phyloP scores from a whole-genome alignment of 169 alveolate species.

The Plasmodium fragile region DNA sequence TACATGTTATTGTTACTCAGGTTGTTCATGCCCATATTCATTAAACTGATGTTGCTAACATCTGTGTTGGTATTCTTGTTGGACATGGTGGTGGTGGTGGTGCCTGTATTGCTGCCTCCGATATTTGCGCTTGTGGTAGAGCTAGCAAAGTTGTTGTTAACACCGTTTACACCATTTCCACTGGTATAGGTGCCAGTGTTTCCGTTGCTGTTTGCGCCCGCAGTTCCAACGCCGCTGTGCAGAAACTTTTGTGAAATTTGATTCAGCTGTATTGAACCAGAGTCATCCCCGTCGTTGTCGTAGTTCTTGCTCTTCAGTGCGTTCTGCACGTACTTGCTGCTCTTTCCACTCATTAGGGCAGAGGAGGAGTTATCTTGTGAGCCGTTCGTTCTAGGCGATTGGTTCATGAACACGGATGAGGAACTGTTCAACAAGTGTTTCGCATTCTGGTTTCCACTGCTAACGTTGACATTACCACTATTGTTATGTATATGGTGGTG shows the following conservation, averaged over 20 bases:
- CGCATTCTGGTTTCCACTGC: background rate
- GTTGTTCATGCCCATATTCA: slow-evolving; percentile 42
- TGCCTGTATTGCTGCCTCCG: background rate
- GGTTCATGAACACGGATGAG: slow-evolving; percentile 21
- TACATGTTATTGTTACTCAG: slow-evolving; percentile 47
- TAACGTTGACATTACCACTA: background rate
- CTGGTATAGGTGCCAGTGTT: background rate
- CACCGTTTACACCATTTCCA: background rate
- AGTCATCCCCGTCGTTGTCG: slow-evolving; percentile 50
- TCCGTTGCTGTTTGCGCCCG: background rate
- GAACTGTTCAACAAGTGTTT: slow-evolving; percentile 21
- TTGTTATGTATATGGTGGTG: background rate
- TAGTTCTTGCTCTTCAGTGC: slow-evolving; percentile 52
- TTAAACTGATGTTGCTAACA: slow-evolving; percentile 31
- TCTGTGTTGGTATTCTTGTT: slow-evolving; percentile 66
- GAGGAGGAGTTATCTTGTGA: slow-evolving; percentile 27
- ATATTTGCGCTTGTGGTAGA: background rate
- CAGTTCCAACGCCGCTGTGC: background rate
- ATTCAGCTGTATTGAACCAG: slow-evolving; percentile 39
- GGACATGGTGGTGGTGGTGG: slow-evolving; percentile 6
- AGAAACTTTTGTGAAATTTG: slow-evolving; percentile 66
- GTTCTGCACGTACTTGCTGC: slow-evolving; percentile 33
- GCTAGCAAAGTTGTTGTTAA: background rate
- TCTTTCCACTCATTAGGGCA: background rate
- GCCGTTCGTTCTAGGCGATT: background rate